A percentile compares a stretch with the other conserved stretches of the same genome.
phyloP scores from a whole-genome alignment of 2,329 filamentous ascomycete genomes.

The Pyrenochaeta sp. region DNA sequence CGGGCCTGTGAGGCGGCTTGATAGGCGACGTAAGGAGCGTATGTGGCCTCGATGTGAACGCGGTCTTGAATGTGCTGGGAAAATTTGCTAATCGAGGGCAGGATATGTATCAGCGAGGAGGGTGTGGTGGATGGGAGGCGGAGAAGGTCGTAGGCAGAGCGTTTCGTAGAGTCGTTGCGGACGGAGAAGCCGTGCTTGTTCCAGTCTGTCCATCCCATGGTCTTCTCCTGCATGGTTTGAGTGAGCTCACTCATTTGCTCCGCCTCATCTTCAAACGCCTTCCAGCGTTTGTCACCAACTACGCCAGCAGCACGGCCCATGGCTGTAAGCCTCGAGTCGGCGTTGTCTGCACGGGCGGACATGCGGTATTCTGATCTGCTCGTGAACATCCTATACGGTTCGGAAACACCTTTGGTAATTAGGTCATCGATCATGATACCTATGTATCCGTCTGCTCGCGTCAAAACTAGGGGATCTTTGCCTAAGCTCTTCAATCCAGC shows the following conservation, averaged over 20 bases:
- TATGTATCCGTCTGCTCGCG: conserved; percentile 90
- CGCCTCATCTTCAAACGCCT: conserved; percentile 70
- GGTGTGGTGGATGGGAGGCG: conserved; percentile 66
- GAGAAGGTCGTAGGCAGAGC: conserved; percentile 82
- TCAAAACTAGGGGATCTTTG: conserved; percentile 72
- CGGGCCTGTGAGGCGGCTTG: conserved; percentile 72
- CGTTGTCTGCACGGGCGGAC: conserved; percentile 91
- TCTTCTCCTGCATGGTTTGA: conserved; percentile 65
- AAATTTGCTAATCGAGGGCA: conserved; percentile 67
- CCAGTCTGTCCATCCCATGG: conserved; percentile 72
- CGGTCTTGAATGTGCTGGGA: conserved; percentile 69
- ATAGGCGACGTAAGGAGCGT: conserved; percentile 83
- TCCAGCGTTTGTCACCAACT: conserved; percentile 82
- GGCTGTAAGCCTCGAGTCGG: conserved; percentile 83
- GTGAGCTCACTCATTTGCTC: conserved; percentile 74
- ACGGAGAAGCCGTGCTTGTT: conserved; percentile 73
- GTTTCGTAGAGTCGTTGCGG: conserved; percentile 70
- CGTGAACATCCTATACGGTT: conserved; percentile 99
- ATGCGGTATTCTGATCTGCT: conserved; percentile 95
- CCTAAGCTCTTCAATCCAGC: conserved; percentile 81
- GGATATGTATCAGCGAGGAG: conserved; percentile 63
- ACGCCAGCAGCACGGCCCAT: conserved; percentile 80
- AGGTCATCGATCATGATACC: conserved; percentile 99
- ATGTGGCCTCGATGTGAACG: conserved; percentile 82
- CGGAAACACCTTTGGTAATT: conserved; percentile 93